Conservation (phyloP, 805 yeast genomes). For the Candida arabinofermentans region DNA sequence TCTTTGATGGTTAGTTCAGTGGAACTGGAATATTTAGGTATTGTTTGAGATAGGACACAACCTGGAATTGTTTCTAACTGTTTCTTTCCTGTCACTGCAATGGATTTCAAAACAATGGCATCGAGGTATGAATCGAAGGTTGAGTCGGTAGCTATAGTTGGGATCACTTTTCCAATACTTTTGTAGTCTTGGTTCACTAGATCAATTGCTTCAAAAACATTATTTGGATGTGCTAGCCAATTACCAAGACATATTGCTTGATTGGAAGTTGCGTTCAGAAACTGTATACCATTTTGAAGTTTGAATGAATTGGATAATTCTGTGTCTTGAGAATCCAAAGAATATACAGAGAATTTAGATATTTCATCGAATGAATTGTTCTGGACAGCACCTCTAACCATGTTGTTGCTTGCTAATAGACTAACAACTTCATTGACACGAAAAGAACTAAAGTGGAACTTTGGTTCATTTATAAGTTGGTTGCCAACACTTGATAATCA, state of each 20-base stretch:
- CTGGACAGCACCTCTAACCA: neutral
- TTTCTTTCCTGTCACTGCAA: slow-evolving; percentile 18
- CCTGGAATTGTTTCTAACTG: slow-evolving; percentile 13
- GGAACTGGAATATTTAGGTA: slow-evolving; percentile 12
- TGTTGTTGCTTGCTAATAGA: too few relatives aligned
- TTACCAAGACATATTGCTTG: slow-evolving; percentile 18
- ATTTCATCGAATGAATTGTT: slow-evolving; percentile 9
- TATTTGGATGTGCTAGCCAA: slow-evolving; percentile 16
- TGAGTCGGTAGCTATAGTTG: slow-evolving; percentile 3
- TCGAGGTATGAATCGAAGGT: slow-evolving; percentile 7
- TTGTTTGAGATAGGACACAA: slow-evolving; percentile 20
- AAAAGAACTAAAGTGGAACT: too few relatives aligned
- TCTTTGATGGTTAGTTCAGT: slow-evolving; percentile 19
- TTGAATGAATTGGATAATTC: slow-evolving; percentile 19
- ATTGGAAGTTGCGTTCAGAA: slow-evolving; percentile 22
- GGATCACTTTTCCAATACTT: slow-evolving; percentile 1
- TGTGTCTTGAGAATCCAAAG: slow-evolving; percentile 22
- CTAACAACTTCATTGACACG: too few relatives aligned
- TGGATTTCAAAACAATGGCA: slow-evolving; percentile 12
- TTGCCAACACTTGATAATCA: too few relatives aligned
- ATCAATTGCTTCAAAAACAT: slow-evolving; percentile 12
- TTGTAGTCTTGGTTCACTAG: slow-evolving; percentile 3
- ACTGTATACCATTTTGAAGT: slow-evolving; percentile 3
- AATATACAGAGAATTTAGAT: slow-evolving; percentile 18
- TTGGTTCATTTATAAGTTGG: too few relatives aligned